Percentiles rank a stretch among this genome's conserved stretches.
Conservation (phyloP, 495 filamentous ascomycete species). For the Umbilicaria muhlenbergii region DNA sequence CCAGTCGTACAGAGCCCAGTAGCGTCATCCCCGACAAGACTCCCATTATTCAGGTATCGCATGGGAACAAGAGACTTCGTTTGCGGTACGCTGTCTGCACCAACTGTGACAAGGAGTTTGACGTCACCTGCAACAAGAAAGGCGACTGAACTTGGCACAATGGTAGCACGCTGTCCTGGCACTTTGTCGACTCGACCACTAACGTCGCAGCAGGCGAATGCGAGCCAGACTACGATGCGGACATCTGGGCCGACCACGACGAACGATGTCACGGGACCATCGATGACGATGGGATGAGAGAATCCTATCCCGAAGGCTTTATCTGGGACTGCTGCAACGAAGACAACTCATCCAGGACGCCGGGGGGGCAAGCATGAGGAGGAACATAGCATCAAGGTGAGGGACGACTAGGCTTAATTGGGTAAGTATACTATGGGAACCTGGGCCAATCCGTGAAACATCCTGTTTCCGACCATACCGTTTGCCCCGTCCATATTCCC, state of each 20-base stretch:
- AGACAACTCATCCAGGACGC: conserved; percentile 1
- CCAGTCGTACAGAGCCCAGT: not conserved
- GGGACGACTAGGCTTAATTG: not conserved
- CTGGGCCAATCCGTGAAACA: too few species aligned
- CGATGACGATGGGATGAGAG: conserved; percentile 4
- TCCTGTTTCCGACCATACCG: too few species aligned
- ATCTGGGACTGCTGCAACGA: conserved; percentile 12
- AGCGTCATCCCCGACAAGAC: too few species aligned
- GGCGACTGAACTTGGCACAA: conserved; percentile 13
- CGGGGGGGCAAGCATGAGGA: conserved; percentile 1
- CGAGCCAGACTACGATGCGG: conserved; percentile 11
- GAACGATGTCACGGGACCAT: conserved; percentile 12
- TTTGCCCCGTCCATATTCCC: too few species aligned
- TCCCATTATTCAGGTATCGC: not conserved
- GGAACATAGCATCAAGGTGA: not conserved
- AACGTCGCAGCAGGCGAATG: conserved; percentile 7
- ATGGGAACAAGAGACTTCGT: not conserved
- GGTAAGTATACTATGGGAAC: too few species aligned
- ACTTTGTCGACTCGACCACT: not conserved
- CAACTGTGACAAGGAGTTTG: conserved; percentile 12
- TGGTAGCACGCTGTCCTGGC: conserved; percentile 3
- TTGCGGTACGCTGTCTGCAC: conserved; percentile 8
- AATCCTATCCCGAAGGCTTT: conserved; percentile 13
- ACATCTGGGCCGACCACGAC: conserved; percentile 16
- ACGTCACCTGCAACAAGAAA: conserved; percentile 6